Base-by-base conservation (phyloP, 192 early-diverging fungal species). In the Pilaira anomala region DNA sequence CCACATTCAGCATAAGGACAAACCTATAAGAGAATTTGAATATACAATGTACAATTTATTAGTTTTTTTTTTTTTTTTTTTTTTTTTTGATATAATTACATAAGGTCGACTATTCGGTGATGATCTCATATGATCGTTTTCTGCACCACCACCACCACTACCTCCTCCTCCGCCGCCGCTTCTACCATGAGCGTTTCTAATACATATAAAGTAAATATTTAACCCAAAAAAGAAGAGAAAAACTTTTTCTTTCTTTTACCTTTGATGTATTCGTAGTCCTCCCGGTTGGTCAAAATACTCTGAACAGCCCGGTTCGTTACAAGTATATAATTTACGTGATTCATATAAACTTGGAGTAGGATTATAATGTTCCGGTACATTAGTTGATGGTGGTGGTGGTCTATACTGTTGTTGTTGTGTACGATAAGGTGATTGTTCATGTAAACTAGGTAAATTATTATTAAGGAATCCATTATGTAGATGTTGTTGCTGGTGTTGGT, bases 291-390 rank as follows among this genome's bases (percentile, higher is more conserved):
- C 56, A 42, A 58, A 58, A 11, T 58, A 58, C 21, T 58, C 39
- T 24, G 56, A 40, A 36, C 56, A 58, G 14, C 56, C 56, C 6
- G 36, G 56, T 24, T 58, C 56, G 13, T 58, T 58, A 58, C 56
- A 58, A 14, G 39, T 39, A 58, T 41, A 58, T 14, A 58, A 18
- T 39, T 58, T 58, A 42, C 56, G 56, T 14, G 56, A 25, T 11
- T 41, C 25, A 24, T 50, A 50, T 7, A 50, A 8, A 21, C 16
- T 16, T 11, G 53, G 26, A n/a, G 30, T 36, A 29, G 9, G 16
- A 19, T 55, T 26, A 55, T 36, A 55, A 33, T 29, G 53, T 11
- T 55, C 19, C 33, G 33, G 33, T 36, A 36, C 33, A 36, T 36
- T 36, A 36, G 6, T 36, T 9, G 30, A 4, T 33, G 28, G 6